Evolutionary conservation across 352 stramenopile genomes (phyloP), one percentile per base, ranked within the genome.

Genomic region (Pilasporangium apinafurcum): DNA sequence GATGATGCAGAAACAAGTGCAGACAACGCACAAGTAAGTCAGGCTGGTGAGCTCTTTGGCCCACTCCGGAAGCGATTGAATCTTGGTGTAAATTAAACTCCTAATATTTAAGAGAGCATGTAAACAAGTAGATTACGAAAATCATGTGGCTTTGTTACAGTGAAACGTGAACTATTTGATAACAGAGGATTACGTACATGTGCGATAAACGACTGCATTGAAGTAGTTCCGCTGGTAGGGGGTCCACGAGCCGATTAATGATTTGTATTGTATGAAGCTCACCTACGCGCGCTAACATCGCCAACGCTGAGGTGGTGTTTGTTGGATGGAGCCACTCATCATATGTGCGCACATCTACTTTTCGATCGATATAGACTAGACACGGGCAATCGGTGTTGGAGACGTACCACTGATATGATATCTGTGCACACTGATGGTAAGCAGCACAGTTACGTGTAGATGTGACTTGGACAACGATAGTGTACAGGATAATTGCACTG

Each of bases 51-150:
- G 17, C 18, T 56, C 32, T 13, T 37, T 46, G 9, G 20, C 36
- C 48, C 48, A 56, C 25, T 56, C 48, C n/a, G 48, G 48, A 17
- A 56, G 36, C 7, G 9, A 16, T 12, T 56, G 40, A 3, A 42
- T 56, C 41, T 56, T 31, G 0, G 48, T 56, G 42, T 51, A 58
- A 37, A 54, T 53, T 25, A 58, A 9, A 18, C 42, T 53, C 30
- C 47, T 48, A n/a, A n/a, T n/a, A n/a, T n/a, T n/a, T n/a, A n/a
- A n/a, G n/a, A n/a, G n/a, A n/a, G n/a, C n/a, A n/a, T n/a, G n/a
- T n/a, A n/a, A n/a, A n/a, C n/a, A n/a, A n/a, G n/a, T n/a, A n/a
- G n/a, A n/a, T n/a, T n/a, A n/a, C 25, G 5, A 33, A 7, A 14
- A 17, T 14, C 20, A 29, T 27, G 5, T 8, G 8, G n/a, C n/a